Percentiles rank a stretch among this genome's conserved stretches.
These are phyloP conservation scores for Incumbomyces lentus DNA, from an alignment of 2,329 filamentous ascomycete species.

Conservation along the genomic window DNA sequence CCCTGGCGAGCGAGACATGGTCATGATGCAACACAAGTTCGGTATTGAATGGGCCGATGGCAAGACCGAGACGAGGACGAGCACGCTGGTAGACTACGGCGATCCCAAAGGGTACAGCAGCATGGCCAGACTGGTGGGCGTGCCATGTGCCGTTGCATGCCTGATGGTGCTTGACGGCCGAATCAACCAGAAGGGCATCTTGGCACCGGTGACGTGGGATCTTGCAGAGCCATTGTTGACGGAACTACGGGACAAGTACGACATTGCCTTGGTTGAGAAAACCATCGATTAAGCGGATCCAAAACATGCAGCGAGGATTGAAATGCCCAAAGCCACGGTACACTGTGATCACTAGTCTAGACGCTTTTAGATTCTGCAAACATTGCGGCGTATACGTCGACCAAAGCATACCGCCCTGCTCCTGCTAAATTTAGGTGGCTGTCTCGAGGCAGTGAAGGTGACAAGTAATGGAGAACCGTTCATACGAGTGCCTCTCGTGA, in stretches of 20 bases:
- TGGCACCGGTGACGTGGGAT: slow-evolving; percentile 65
- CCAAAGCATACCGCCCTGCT: too few relatives aligned
- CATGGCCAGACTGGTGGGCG: slow-evolving; percentile 75
- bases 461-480: too few relatives aligned
- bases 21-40: slow-evolving; percentile 57
- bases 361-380: too few relatives aligned
- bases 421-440: too few relatives aligned
- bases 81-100: slow-evolving; percentile 75
- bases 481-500: too few relatives aligned
- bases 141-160: slow-evolving; percentile 65
- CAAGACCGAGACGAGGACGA: slow-evolving; percentile 63
- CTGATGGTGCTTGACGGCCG: slow-evolving; percentile 68
- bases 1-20: slow-evolving; percentile 71
- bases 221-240: slow-evolving; percentile 65
- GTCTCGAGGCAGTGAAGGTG: too few relatives aligned
- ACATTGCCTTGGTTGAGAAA: slow-evolving; percentile 64
- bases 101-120: slow-evolving; percentile 66
- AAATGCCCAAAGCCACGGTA: too few relatives aligned
- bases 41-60: slow-evolving; percentile 76
- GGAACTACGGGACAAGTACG: slow-evolving; percentile 68
- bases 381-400: too few relatives aligned
- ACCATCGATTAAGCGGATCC: slow-evolving; percentile 22
- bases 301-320: too few relatives aligned
- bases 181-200: slow-evolving; percentile 59
- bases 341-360: too few relatives aligned